Percentiles rank a stretch among this genome's conserved stretches.
Conservation (phyloP, 106 monocot genomes). For the Hemerocallis citrina region DNA sequence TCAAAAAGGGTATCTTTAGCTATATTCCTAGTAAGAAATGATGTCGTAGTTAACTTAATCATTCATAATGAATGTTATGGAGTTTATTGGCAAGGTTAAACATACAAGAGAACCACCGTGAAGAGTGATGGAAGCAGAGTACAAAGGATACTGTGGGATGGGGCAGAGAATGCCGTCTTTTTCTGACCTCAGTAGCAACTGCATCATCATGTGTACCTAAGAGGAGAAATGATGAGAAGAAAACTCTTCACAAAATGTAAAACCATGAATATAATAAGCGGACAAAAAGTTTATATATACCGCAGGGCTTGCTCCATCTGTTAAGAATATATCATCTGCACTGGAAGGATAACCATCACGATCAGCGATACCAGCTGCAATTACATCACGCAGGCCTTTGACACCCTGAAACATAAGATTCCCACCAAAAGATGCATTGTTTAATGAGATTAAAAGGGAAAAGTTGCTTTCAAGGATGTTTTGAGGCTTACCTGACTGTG, state of each 20-base stretch:
- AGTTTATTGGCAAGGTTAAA: background rate
- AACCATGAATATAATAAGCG: background rate
- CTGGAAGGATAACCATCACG: constrained; percentile 89
- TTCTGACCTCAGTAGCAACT: constrained; percentile 72
- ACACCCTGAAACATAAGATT: constrained; percentile 49
- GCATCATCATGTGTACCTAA: constrained; percentile 99
- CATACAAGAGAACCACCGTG: constrained; percentile 97
- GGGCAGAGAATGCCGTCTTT: constrained; percentile 97
- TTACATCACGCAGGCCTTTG: constrained; percentile 85
- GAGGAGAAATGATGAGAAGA: background rate
- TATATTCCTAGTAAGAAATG: background rate
- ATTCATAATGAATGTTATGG: too few relatives aligned
- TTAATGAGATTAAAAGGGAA: constrained; percentile 1
- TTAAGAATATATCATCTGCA: constrained; percentile 89
- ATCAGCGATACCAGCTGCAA: constrained; percentile 85
- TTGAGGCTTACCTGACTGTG: constrained; percentile 69
- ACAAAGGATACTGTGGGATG: constrained; percentile 95
- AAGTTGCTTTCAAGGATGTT: background rate
- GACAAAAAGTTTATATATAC: constrained; percentile 20
- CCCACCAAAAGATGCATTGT: background rate
- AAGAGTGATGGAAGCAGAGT: constrained; percentile 96
- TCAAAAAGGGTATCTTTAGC: background rate
- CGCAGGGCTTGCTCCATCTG: constrained; percentile 94
- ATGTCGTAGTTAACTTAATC: too few relatives aligned
- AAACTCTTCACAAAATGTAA: background rate